These are phyloP conservation scores for Dictyostelium firmibasis DNA, from an alignment of 78 protist genomes.

Conservation along the genomic window DNA sequence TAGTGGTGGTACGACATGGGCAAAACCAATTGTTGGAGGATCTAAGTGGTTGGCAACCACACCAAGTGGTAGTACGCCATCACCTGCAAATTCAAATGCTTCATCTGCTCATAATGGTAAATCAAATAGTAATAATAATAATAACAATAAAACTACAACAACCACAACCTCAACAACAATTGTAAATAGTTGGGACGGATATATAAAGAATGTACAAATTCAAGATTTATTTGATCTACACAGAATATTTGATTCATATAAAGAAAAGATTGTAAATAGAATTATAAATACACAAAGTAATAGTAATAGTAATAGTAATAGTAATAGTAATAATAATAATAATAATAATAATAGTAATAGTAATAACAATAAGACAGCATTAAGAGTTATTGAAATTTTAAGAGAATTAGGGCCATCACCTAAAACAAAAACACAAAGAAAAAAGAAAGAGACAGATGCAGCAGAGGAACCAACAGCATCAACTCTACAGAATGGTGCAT, in stretches of 20 bases:
- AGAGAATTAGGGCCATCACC: conserved; percentile 79
- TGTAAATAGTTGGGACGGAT: conserved; percentile 15
- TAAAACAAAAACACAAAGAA: conserved; percentile 55
- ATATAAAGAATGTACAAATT: conserved; percentile 35
- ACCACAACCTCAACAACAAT: neutral
- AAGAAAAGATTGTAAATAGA: conserved; percentile 9
- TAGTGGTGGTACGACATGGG: neutral
- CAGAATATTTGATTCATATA: conserved; percentile 64
- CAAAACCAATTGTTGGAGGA: conserved; percentile 7
- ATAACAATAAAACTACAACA: neutral
- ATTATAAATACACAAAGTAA: neutral
- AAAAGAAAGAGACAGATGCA: conserved; percentile 53
- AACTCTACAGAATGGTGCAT: neutral
- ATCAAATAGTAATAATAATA: neutral
- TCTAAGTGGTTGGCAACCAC: conserved; percentile 66
- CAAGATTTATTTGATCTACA: conserved; percentile 76
- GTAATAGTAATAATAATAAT: neutral
- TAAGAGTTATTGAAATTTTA: conserved; percentile 27
- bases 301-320: neutral
- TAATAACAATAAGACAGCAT: neutral
- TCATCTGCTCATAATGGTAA: neutral
- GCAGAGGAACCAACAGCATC: conserved; percentile 16
- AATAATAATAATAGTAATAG: neutral
- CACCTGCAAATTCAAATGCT: neutral
- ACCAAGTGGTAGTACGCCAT: conserved; percentile 17